Evolutionary conservation across 2,329 filamentous ascomycete genomes (phyloP).

Genomic region (Aschersonia sp.): DNA sequence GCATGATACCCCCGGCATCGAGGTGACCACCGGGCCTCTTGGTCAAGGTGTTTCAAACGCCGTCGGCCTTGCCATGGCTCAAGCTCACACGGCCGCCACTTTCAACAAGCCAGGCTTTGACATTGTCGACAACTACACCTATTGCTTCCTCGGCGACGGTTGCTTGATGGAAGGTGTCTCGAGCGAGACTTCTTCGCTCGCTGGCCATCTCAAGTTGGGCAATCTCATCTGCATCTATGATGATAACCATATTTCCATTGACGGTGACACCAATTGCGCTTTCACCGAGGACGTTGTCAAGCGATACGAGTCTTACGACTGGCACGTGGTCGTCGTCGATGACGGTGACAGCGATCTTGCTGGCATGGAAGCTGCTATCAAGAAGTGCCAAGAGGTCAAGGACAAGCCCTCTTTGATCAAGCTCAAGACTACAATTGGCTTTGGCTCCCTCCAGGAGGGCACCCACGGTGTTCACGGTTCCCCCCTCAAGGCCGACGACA

Average conservation of each 20-base stretch:
- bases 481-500: constrained; percentile 87
- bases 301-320: constrained; percentile 94
- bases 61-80: constrained; percentile 92
- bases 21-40: constrained; percentile 95
- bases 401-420: constrained; percentile 97
- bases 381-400: constrained; percentile 71
- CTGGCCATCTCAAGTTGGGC: constrained; percentile 92
- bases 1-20: constrained; percentile 90
- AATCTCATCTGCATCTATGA: constrained; percentile 97
- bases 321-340: constrained; percentile 74
- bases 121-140: constrained; percentile 93
- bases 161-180: constrained; percentile 98
- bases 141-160: constrained; percentile 91
- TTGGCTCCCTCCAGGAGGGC: constrained; percentile 82
- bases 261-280: constrained; percentile 87
- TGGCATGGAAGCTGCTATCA: constrained; percentile 76
- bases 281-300: constrained; percentile 95
- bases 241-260: constrained; percentile 93
- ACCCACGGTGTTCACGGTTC: constrained; percentile 94
- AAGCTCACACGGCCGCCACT: constrained; percentile 75
- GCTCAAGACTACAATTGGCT: constrained; percentile 94
- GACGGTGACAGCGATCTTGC: constrained; percentile 83
- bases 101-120: constrained; percentile 97
- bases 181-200: constrained; percentile 78
- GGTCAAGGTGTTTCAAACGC: constrained; percentile 96